Base-by-base conservation (phyloP, 176 grass and related monocot genomes). In the Neostapfia colusana region DNA sequence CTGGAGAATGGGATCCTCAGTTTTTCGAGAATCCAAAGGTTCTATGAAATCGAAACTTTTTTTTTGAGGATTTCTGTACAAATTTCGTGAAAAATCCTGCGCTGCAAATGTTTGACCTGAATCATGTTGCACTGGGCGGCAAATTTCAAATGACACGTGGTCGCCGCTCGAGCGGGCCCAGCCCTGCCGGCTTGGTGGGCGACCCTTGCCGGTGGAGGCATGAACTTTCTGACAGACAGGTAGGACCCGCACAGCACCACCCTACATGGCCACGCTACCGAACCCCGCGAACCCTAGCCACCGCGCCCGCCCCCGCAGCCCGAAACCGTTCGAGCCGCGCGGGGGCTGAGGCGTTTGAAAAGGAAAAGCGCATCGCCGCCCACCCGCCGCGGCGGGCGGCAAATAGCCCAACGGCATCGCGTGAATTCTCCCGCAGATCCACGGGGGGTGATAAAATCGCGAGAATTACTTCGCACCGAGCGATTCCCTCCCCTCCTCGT, bases 391-490 rank as follows among this genome's bases (percentile, higher is more conserved):
- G 55, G 54, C 58, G 73, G 58, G 58, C 74, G 74, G 59, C 58
- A 64, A 64, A 64, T 36, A 49, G 63, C 11, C 58, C 59, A 77
- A 77, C 74, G 74, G 27, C 74, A 31, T 16, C 59, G 42, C 42
- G 42, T 77, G 74, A 77, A 77, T 48, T 49, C 26, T 36, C 26
- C 79, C 68, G 3, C 65, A 76, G 82, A 87, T 85, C 84, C 51
- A 44, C 72, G 8, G 43, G 41, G n/a, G 17, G 10, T 20, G 14
- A 42, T 80, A 87, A 35, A 26, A 55, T 15, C 1, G 23, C 18
- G 74, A 64, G 38, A 59, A 36, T 63, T 43, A 74, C 72, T 26
- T 0, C 23, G 23, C 15, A 49, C 9, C 6, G 5, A 18, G 24
- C 42, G 20, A 67, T 44, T 26, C 21, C 63, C 16, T 65, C 35